phyloP scores from a whole-genome alignment of 176 grass and related monocot genomes.

The Oryza rufipogon region DNA sequence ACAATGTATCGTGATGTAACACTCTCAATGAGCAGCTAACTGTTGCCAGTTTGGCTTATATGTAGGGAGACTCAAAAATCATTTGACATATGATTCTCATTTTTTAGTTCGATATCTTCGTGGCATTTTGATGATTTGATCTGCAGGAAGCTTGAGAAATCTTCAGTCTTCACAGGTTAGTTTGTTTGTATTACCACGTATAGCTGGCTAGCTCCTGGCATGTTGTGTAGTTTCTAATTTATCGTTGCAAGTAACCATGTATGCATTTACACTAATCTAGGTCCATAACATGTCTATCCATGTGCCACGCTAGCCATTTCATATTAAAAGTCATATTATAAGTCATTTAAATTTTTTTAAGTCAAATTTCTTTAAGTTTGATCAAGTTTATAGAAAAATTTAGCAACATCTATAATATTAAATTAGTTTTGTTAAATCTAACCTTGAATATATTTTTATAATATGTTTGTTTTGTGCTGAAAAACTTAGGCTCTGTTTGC shows the following conservation, averaged over 20 bases:
- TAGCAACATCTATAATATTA: too few species aligned
- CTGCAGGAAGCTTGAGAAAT: background rate
- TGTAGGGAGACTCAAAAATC: background rate
- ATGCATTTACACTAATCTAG: background rate
- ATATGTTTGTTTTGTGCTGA: too few species aligned
- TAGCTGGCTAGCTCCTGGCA: background rate
- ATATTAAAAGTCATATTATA: too few species aligned
- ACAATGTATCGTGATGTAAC: constrained; percentile 29
- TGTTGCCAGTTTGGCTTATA: background rate
- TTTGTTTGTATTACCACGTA: background rate
- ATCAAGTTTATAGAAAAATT: too few species aligned
- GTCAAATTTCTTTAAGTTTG: too few species aligned
- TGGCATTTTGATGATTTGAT: background rate
- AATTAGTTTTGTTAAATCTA: too few species aligned
- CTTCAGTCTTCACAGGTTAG: background rate
- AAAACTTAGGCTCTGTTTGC: too few species aligned
- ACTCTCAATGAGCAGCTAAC: background rate
- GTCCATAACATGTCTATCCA: too few species aligned
- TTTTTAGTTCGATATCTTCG: background rate
- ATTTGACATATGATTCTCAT: constrained; percentile 27
- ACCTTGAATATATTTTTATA: too few species aligned
- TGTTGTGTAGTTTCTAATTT: background rate
- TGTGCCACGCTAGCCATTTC: too few species aligned
- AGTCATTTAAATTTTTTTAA: too few species aligned
- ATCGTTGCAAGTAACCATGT: background rate